phyloP scores from a whole-genome alignment of 805 yeast genomes.

The Ogataea kodamae region DNA sequence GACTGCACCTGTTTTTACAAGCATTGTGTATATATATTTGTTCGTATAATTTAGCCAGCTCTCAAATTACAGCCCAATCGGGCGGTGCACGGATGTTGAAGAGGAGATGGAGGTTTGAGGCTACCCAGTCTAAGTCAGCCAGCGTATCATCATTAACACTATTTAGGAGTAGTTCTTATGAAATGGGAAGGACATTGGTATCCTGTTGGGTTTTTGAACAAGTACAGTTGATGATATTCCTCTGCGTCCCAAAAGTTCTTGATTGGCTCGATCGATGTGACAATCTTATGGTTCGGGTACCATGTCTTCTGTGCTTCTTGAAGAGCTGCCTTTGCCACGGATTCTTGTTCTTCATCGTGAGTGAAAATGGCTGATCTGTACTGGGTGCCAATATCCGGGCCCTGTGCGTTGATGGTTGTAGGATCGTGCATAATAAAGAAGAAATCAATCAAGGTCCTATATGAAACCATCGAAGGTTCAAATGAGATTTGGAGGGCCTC shows the following conservation, averaged over 20 bases:
- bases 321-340: constrained; percentile 38
- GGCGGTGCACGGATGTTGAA: constrained; percentile 14
- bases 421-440: constrained; percentile 96
- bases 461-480: constrained; percentile 62
- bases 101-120: no score
- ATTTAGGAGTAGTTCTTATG: constrained; percentile 59
- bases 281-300: constrained; percentile 67
- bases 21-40: constrained; percentile 9
- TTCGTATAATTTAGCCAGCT: constrained; percentile 8
- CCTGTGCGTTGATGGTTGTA: constrained; percentile 77
- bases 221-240: constrained; percentile 83
- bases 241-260: constrained; percentile 88
- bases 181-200: constrained; percentile 90
- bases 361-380: constrained; percentile 81
- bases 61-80: not conserved
- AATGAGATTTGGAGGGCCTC: constrained; percentile 82
- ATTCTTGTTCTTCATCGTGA: constrained; percentile 48
- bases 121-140: no score
- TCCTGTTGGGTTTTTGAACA: constrained; percentile 77
- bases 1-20: constrained; percentile 13
- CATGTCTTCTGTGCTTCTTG: constrained; percentile 65
- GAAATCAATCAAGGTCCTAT: constrained; percentile 67
- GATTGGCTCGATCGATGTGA: constrained; percentile 67
- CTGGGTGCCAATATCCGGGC: constrained; percentile 86
- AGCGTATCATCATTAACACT: no score